These are phyloP conservation scores for Mortierella sp. DNA, from an alignment of 371 early-diverging fungal species.

Conservation along the genomic window DNA sequence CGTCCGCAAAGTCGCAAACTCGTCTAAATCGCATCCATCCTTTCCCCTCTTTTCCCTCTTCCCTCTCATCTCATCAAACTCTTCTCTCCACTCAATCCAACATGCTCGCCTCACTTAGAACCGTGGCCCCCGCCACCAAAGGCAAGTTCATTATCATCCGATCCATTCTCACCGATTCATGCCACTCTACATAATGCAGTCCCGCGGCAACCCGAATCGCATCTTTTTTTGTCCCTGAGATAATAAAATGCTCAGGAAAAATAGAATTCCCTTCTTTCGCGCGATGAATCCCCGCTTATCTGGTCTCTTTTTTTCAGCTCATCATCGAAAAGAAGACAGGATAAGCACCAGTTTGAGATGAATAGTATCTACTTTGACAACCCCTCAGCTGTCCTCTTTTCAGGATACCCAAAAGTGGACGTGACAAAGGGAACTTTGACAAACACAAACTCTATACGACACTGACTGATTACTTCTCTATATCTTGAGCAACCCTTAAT, in stretches of 20 bases:
- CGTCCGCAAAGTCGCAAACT: slow-evolving; percentile 11
- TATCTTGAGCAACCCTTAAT: background rate
- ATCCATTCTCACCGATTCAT: background rate
- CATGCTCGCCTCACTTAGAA: slow-evolving; percentile 53
- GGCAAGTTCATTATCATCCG: slow-evolving; percentile 37
- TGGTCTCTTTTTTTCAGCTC: background rate
- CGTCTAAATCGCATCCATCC: slow-evolving; percentile 13
- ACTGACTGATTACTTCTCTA: background rate
- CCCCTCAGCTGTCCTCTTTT: background rate
- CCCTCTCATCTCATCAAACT: slow-evolving; percentile 8
- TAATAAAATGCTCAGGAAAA: background rate
- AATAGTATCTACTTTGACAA: background rate
- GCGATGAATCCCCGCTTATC: background rate
- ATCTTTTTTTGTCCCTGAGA: background rate
- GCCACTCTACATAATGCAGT: background rate
- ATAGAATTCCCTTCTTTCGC: slow-evolving; percentile 5
- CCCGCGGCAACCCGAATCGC: slow-evolving; percentile 1
- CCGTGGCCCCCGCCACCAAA: slow-evolving; percentile 46
- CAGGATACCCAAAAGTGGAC: background rate
- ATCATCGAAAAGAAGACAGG: background rate
- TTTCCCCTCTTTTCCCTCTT: background rate
- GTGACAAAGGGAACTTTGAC: background rate
- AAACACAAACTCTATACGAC: background rate
- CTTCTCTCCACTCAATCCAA: slow-evolving; percentile 24
- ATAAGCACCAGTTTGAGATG: background rate